Base-by-base conservation (phyloP, 169 alveolate genomes). In the Hepatocystis sp. region DNA sequence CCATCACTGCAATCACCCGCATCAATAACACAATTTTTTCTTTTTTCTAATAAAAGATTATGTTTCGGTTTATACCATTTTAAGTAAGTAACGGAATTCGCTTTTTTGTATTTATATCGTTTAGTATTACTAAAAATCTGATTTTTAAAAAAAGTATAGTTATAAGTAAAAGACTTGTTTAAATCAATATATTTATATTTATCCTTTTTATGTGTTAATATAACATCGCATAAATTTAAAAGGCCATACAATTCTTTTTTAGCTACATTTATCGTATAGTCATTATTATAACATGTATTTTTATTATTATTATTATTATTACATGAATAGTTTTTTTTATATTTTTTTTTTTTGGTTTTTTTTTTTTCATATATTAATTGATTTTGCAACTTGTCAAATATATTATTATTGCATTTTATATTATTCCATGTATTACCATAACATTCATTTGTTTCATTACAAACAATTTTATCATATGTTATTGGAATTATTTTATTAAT, bases 191-290 rank as follows among this genome's bases (percentile, higher is more conserved):
- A 71, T 36, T 71, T 71, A 58, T 58, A 71, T 44, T 71, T 71
- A 15, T 71, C 86, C 40, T 71, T 71, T 49, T 71, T 58, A 55
- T 71, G 39, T 2, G 78, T 58, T 13, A 71, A 58, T 28, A 71
- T 71, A 21, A 42, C 68, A 78, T 91, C 86, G 44, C 90, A 67
- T 13, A 91, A 84, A 36, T 67, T 71, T 67, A 84, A 15, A 10
- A 91, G 53, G 2, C 92, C 89, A 4, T 93, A 92, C 23, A 91
- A 90, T n/a, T 92, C 94, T 55, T 88, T 44, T 15, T 78, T 84
- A 27, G 94, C 90, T 34, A 91, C 94, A 1, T 47, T 67, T 28
- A 86, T 93, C 15, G 93, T 76, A 47, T 68, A 42, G 4, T n/a
- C n/a, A n/a, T n/a, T n/a, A n/a, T n/a, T n/a, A n/a, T n/a, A n/a